Base-by-base conservation (phyloP, 2,329 filamentous ascomycete species). In the Pyricularia grisea region DNA sequence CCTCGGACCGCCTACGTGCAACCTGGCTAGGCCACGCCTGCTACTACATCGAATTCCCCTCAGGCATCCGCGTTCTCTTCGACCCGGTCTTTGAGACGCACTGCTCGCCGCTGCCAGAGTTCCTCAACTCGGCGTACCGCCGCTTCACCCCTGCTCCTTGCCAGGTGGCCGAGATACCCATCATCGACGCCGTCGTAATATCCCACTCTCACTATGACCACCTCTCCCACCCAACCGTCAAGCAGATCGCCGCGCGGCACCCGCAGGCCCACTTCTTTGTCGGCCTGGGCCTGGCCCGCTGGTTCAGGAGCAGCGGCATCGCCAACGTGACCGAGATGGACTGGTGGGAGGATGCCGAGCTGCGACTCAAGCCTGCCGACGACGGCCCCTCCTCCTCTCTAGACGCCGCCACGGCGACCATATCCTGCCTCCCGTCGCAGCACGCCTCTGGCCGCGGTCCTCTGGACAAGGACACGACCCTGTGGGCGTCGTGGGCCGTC, bases 11-110 rank as follows among this genome's bases (percentile, higher is more conserved):
- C 60, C 84, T 98, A 28, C 88, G 93, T 68, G 92, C 94, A 42
- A 98, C 94, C 60, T 97, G 94, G 94, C 88, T 98, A 2, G 94
- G 94, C 50, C 94, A 98, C 78, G 94, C 94, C 3, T 97, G 93
- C 81, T 97, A 93, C 81, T 94, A 92, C 75, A 88, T 97, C 73
- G 94, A 97, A 78, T 97, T 94, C 74, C 93, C 93, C 1, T 85
- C 87, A 17, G 94, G 94, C 0, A 83, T 98, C 68, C 89, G 94
- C 68, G 92, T 97, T 3, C 86, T 98, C 3, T 97, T 97, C 77
- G 94, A 97, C 75, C 94, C 94, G 1, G 94, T 97, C 42, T 97
- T 97, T 73, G 92, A 94, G 77, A 88, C 93, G 71, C 88, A 92
- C 74, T 97, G 94, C 80, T 89, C 90, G 33, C 94, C 94, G 0